A percentile compares a stretch with the other conserved stretches of the same genome.
phyloP scores from a whole-genome alignment of 495 filamentous ascomycete genomes.

The Xanthoparmelia taractica region DNA sequence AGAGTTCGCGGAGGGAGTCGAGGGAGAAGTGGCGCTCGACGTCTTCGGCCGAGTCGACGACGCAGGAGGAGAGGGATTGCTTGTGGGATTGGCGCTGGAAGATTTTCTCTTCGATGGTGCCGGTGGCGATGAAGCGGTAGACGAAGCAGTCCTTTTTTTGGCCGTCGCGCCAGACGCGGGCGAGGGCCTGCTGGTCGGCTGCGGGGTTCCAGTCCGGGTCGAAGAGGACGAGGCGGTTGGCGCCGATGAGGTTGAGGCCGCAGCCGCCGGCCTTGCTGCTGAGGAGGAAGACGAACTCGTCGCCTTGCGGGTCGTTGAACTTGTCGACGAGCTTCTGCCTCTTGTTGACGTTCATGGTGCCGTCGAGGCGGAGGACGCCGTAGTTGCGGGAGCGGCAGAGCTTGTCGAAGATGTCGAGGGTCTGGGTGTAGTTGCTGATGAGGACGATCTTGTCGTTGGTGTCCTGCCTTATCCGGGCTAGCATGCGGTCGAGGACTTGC shows the following conservation, averaged over 20 bases:
- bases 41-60: conserved; percentile 95
- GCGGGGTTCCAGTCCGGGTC: conserved; percentile 99
- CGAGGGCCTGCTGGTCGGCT: conserved; percentile 93
- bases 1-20: conserved; percentile 81
- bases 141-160: conserved; percentile 99
- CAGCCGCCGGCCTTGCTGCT: conserved; percentile 94
- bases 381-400: conserved; percentile 82
- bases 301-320: conserved; percentile 90
- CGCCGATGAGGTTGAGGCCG: conserved; percentile 93
- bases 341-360: conserved; percentile 95
- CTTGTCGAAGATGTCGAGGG: conserved; percentile 87
- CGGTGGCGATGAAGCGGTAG: conserved; percentile 96
- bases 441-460: conserved; percentile 99
- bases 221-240: conserved; percentile 93
- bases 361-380: conserved; percentile 82
- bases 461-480: conserved; percentile 89
- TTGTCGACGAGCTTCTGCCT: conserved; percentile 95
- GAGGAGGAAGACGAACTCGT: conserved; percentile 92
- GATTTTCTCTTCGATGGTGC: conserved; percentile 98
- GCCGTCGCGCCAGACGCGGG: conserved; percentile 96
- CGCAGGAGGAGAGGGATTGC: conserved; percentile 89
- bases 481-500: conserved; percentile 96
- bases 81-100: conserved; percentile 99
- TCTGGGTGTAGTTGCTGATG: conserved; percentile 97
- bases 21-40: conserved; percentile 94